phyloP scores from a whole-genome alignment of 2,329 filamentous ascomycete genomes.

The Colletotrichum eleusines region DNA sequence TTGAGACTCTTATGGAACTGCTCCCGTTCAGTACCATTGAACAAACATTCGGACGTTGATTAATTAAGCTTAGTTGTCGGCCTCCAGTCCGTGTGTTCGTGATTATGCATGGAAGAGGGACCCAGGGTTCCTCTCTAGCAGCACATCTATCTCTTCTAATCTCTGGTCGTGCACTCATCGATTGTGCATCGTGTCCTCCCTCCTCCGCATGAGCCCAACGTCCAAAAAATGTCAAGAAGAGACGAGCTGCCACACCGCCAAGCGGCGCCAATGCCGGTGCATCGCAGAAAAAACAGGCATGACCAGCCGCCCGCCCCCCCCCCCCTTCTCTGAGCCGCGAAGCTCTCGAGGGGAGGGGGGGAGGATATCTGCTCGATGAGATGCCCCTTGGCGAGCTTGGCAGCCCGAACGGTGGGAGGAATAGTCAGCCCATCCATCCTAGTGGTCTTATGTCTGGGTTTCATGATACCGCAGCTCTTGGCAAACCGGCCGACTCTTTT shows the following conservation, averaged over 20 bases:
- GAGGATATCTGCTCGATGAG: background rate
- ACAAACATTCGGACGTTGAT: background rate
- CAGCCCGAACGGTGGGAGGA: slow-evolving; percentile 16
- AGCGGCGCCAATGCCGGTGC: slow-evolving; percentile 28
- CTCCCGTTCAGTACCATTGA: background rate
- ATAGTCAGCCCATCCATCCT: slow-evolving; percentile 12
- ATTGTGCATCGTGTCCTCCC: background rate
- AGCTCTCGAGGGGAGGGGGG: slow-evolving; percentile 9
- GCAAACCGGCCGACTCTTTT: background rate
- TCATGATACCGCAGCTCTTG: slow-evolving; percentile 33
- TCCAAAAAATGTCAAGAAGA: slow-evolving; percentile 33
- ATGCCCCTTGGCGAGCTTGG: slow-evolving; percentile 35
- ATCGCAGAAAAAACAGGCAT: slow-evolving; percentile 28
- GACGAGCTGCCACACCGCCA: slow-evolving; percentile 32
- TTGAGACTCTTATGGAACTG: background rate
- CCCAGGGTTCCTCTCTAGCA: background rate
- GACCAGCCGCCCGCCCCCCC: slow-evolving; percentile 13
- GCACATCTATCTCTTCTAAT: background rate
- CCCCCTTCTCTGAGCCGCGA: background rate
- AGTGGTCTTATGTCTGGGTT: slow-evolving; percentile 33
- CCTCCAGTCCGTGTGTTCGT: background rate
- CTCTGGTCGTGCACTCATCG: too few species aligned
- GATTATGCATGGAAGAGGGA: background rate
- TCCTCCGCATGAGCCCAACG: slow-evolving; percentile 13
- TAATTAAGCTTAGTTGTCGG: background rate